A percentile compares a stretch with the other conserved stretches of the same genome.
Evolutionary conservation across 139 green algal species (phyloP).

Genomic region (Picochlorum sp.): DNA sequence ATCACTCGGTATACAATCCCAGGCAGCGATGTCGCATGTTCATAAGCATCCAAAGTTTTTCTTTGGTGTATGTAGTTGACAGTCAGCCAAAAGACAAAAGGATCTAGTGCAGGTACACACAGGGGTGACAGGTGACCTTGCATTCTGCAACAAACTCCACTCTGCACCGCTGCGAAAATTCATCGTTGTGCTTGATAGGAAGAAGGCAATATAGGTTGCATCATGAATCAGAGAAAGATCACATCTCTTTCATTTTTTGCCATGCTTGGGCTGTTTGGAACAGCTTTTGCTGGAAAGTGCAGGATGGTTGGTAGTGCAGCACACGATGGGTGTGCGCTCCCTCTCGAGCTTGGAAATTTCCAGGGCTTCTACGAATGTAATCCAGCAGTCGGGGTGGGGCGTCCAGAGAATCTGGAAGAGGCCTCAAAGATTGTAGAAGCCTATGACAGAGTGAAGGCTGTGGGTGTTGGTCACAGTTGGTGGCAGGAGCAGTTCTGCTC

Average conservation of each 20-base stretch:
- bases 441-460: conserved; percentile 41
- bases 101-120: no score
- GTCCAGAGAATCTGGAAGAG: conserved; percentile 35
- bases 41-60: no score
- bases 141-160: no score
- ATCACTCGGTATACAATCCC: no score
- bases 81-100: no score
- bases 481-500: conserved; percentile 43
- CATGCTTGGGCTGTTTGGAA: background rate
- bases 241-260: background rate
- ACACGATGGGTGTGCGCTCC: conserved; percentile 30
- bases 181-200: no score
- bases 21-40: no score
- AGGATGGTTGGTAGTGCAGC: conserved; percentile 18
- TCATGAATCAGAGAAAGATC: no score
- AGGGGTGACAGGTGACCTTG: no score
- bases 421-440: conserved; percentile 28
- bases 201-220: no score
- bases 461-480: conserved; percentile 55
- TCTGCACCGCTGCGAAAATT: no score
- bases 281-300: conserved; percentile 12
- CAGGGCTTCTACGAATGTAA: conserved; percentile 52
- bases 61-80: no score
- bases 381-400: conserved; percentile 37
- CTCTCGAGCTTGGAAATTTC: conserved; percentile 48